Evolutionary conservation across 2,329 filamentous ascomycete genomes (phyloP).

Genomic region (Ophidiomyces ophidiicola): DNA sequence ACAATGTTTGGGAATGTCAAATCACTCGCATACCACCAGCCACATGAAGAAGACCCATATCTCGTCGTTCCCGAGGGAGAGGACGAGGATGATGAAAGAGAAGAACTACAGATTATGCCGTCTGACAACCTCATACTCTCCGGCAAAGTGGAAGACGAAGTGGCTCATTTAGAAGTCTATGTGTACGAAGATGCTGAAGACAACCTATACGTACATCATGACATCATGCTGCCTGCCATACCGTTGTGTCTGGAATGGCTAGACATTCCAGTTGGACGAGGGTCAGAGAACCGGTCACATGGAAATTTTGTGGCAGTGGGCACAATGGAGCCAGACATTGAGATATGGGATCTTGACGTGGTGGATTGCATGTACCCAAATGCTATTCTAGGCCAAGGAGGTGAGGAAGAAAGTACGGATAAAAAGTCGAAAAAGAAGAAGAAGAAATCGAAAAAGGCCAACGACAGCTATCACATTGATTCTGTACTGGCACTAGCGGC

Average conservation of each 20-base stretch:
- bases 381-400: constrained; percentile 74
- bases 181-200: constrained; percentile 92
- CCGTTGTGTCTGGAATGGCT: constrained; percentile 94
- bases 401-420: constrained; percentile 38
- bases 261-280: constrained; percentile 73
- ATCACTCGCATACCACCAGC: constrained; percentile 83
- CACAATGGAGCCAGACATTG: constrained; percentile 96
- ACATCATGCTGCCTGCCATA: constrained; percentile 97
- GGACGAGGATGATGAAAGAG: constrained; percentile 63
- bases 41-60: constrained; percentile 91
- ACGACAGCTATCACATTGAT: constrained; percentile 87
- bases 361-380: constrained; percentile 98
- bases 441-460: constrained; percentile 78
- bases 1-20: constrained; percentile 94
- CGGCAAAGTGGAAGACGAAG: constrained; percentile 90
- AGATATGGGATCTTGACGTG: constrained; percentile 93
- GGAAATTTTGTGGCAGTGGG: constrained; percentile 93
- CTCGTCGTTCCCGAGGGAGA: constrained; percentile 67
- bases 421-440: constrained; percentile 57
- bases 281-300: constrained; percentile 49
- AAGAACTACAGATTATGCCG: constrained; percentile 84
- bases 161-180: constrained; percentile 91
- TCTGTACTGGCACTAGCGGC: constrained; percentile 81
- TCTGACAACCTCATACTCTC: constrained; percentile 88
- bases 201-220: constrained; percentile 97